These are phyloP conservation scores for Tylopilus sp. DNA, from an alignment of 768 basidiomycete species.

Conservation along the genomic window DNA sequence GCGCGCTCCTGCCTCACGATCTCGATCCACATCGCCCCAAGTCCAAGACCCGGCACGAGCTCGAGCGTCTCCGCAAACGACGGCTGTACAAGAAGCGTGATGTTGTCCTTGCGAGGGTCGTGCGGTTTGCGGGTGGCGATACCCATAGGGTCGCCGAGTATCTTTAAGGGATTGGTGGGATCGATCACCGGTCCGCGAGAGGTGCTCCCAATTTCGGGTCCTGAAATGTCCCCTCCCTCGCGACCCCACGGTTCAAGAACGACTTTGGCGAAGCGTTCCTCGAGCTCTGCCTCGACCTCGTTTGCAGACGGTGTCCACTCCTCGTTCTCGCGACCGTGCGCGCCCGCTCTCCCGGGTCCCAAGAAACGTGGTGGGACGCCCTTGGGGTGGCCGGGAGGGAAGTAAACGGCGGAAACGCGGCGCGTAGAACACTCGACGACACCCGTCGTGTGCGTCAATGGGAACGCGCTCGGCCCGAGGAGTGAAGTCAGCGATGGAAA, in stretches of 20 bases:
- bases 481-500: slow-evolving; percentile 34
- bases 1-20: slow-evolving; percentile 39
- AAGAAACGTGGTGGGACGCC: neutral
- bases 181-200: slow-evolving; percentile 38
- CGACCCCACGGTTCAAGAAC: slow-evolving; percentile 54
- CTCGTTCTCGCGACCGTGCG: neutral
- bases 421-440: slow-evolving; percentile 66
- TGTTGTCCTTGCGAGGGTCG: slow-evolving; percentile 53
- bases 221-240: slow-evolving; percentile 37
- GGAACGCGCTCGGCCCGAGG: slow-evolving; percentile 55
- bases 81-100: slow-evolving; percentile 55
- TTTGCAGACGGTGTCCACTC: slow-evolving; percentile 21
- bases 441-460: slow-evolving; percentile 61
- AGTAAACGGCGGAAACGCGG: slow-evolving; percentile 45
- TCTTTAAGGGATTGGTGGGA: slow-evolving; percentile 16
- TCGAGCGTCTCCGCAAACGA: slow-evolving; percentile 39
- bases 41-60: slow-evolving; percentile 48
- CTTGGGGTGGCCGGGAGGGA: slow-evolving; percentile 32
- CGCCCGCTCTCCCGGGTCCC: slow-evolving; percentile 2
- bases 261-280: slow-evolving; percentile 44
- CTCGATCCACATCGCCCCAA: slow-evolving; percentile 70
- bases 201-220: slow-evolving; percentile 33
- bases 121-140: slow-evolving; percentile 33
- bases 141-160: slow-evolving; percentile 1
- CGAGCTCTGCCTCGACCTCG: slow-evolving; percentile 47